Evolutionary conservation across 2,329 filamentous ascomycete species (phyloP).

Genomic region (Chaetomium strumarium): DNA sequence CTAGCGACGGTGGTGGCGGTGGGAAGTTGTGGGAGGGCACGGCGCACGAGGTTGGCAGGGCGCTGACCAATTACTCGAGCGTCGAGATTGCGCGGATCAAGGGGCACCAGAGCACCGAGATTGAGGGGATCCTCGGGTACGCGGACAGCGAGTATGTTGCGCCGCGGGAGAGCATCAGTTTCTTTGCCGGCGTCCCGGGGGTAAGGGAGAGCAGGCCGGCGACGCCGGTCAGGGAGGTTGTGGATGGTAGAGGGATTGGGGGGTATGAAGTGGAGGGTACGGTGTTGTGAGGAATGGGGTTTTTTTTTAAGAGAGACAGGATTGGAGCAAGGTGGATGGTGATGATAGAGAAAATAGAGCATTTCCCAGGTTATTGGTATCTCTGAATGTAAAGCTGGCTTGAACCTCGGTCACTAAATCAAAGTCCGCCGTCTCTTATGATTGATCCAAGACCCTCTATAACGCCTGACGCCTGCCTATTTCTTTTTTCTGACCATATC

Average conservation of each 20-base stretch:
- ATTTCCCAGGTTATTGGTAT: slow-evolving; percentile 8
- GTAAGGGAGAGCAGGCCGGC: slow-evolving; percentile 45
- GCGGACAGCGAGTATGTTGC: slow-evolving; percentile 94
- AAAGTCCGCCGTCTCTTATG: neutral
- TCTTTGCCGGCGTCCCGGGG: slow-evolving; percentile 42
- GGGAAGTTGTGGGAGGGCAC: slow-evolving; percentile 45
- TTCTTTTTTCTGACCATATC: slow-evolving; percentile 3
- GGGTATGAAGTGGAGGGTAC: slow-evolving; percentile 20
- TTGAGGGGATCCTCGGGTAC: slow-evolving; percentile 75
- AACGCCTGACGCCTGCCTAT: slow-evolving; percentile 20
- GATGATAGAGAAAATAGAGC: slow-evolving; percentile 7
- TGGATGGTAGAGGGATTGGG: slow-evolving; percentile 20
- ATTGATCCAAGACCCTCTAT: slow-evolving; percentile 4
- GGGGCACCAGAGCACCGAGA: slow-evolving; percentile 76
- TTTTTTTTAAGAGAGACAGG: neutral
- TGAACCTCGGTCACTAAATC: neutral
- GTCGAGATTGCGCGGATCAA: slow-evolving; percentile 78
- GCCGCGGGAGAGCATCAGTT: slow-evolving; percentile 78
- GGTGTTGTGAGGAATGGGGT: slow-evolving; percentile 3
- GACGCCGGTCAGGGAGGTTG: slow-evolving; percentile 30
- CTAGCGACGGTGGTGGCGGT: slow-evolving; percentile 20
- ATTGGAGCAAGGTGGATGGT: neutral
- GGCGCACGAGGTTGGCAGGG: slow-evolving; percentile 73
- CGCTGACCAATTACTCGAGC: slow-evolving; percentile 88
- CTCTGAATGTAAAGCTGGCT: neutral